phyloP scores from a whole-genome alignment of 2,329 filamentous ascomycete genomes.

The Epichloe sp. region DNA sequence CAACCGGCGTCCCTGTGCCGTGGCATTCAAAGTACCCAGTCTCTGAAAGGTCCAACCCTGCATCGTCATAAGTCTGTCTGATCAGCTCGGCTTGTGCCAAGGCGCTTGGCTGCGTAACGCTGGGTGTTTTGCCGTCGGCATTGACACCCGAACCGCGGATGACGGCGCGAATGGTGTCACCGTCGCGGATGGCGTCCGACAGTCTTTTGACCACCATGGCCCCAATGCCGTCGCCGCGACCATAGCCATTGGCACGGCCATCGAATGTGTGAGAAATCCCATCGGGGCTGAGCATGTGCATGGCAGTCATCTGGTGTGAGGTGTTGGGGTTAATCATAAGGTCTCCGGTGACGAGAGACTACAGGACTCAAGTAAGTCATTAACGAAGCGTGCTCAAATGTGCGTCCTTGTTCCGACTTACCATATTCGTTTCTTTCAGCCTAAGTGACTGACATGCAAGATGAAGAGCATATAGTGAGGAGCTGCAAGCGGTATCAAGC shows the following conservation, averaged over 20 bases:
- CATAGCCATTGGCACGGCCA: conserved; percentile 28
- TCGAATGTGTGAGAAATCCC: conserved; percentile 20
- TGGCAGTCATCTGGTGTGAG: background rate
- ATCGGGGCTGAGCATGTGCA: conserved; percentile 5
- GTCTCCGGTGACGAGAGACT: conserved; percentile 6
- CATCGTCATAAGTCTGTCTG: background rate
- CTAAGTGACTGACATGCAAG: conserved; percentile 8
- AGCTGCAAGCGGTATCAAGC: conserved; percentile 26
- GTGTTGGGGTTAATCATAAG: background rate
- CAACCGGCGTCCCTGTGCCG: conserved; percentile 24
- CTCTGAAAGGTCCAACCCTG: conserved; percentile 11
- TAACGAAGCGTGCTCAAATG: too few species aligned
- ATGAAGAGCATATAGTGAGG: conserved; percentile 20
- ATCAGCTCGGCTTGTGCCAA: conserved; percentile 8
- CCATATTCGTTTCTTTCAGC: background rate
- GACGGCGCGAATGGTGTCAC: conserved; percentile 21
- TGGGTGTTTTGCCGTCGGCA: background rate
- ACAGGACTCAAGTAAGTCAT: too few species aligned
- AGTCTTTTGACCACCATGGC: conserved; percentile 29
- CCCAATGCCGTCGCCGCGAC: conserved; percentile 29
- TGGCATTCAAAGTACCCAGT: conserved; percentile 25
- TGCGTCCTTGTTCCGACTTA: too few species aligned
- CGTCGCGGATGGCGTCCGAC: conserved; percentile 26
- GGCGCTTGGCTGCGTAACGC: background rate
- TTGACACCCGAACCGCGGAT: background rate